Percentiles rank a stretch among this genome's conserved stretches.
These are phyloP conservation scores for Rubia peregrina DNA, from an alignment of 305 asterid species.

Conservation along the genomic window DNA sequence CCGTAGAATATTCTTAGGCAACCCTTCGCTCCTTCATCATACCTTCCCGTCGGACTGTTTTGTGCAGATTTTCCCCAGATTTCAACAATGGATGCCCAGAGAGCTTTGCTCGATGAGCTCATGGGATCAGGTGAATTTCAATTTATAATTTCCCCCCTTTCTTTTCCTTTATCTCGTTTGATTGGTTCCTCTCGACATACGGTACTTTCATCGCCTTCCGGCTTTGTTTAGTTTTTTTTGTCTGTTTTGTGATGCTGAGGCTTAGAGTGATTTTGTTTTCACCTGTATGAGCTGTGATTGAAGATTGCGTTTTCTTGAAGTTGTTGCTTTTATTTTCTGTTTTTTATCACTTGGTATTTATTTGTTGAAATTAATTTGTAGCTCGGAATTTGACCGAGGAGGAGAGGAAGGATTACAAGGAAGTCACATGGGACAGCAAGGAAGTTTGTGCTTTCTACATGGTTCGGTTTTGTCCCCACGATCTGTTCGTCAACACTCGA, in stretches of 20 bases:
- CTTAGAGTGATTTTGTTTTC: not conserved
- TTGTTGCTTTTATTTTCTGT: not conserved
- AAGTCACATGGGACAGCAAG: constrained; percentile 92
- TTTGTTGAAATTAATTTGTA: constrained; percentile 23
- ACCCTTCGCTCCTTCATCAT: constrained; percentile 1
- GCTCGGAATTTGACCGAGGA: constrained; percentile 94
- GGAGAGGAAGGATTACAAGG: constrained; percentile 79
- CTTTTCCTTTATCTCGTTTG: not conserved
- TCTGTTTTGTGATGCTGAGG: not conserved
- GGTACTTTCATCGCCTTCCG: not conserved
- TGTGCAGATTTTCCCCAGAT: constrained; percentile 11
- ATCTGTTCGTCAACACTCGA: constrained; percentile 85
- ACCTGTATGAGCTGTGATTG: not conserved
- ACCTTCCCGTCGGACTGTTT: not conserved
- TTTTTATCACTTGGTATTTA: constrained; percentile 2
- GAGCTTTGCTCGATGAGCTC: constrained; percentile 98
- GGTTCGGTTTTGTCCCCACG: constrained; percentile 97
- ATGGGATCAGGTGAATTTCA: constrained; percentile 78
- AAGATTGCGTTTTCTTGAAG: not conserved
- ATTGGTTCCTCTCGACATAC: not conserved
- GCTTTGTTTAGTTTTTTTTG: not conserved
- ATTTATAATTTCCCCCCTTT: not conserved
- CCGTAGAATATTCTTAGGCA: not conserved
- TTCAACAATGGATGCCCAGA: constrained; percentile 81
- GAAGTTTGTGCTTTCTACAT: constrained; percentile 82